Base-by-base conservation (phyloP, 208 protist genomes). In the Crithidia expoeki region DNA sequence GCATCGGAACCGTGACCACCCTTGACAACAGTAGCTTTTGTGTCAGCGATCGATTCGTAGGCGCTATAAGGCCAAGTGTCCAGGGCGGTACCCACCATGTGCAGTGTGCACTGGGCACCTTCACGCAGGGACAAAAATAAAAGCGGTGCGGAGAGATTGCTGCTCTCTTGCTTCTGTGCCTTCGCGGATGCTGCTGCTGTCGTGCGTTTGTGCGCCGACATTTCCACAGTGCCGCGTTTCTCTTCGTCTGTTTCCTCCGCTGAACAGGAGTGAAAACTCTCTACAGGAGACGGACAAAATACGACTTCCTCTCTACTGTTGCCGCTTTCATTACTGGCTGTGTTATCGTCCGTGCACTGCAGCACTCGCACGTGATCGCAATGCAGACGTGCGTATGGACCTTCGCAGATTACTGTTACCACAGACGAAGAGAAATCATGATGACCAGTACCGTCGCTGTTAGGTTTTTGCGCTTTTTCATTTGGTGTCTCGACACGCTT, bases 101-200 rank as follows among this genome's bases (percentile, higher is more conserved):
- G 71, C 44, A 76, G 55, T 14, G 51, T 63, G 63, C 71, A 57
- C 61, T 76, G 42, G 42, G 71, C 71, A 2, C 71, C 71, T 34
- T 65, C 40, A 0, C 51, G 40, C 27, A 76, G 55, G 33, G 71
- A 69, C 40, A 76, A 0, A 16, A 65, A 23, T 16, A 75, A 53
- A 30, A 68, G 55, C 25, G 67, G 57, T 16, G 62, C 27, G 49
- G 3, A 5, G 50, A 4, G 61, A n/a, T 57, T 21, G 46, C 19
- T 50, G 46, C 4, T 50, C n/a, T n/a, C n/a, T n/a, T n/a, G n/a
- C n/a, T n/a, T n/a, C n/a, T n/a, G n/a, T n/a, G n/a, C n/a, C n/a
- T n/a, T n/a, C n/a, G n/a, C n/a, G n/a, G n/a, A n/a, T n/a, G n/a
- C n/a, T n/a, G n/a, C n/a, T n/a, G n/a, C n/a, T n/a, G n/a, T n/a